phyloP scores from a whole-genome alignment of 2,329 filamentous ascomycete species.

The Elsinoe necatrix region DNA sequence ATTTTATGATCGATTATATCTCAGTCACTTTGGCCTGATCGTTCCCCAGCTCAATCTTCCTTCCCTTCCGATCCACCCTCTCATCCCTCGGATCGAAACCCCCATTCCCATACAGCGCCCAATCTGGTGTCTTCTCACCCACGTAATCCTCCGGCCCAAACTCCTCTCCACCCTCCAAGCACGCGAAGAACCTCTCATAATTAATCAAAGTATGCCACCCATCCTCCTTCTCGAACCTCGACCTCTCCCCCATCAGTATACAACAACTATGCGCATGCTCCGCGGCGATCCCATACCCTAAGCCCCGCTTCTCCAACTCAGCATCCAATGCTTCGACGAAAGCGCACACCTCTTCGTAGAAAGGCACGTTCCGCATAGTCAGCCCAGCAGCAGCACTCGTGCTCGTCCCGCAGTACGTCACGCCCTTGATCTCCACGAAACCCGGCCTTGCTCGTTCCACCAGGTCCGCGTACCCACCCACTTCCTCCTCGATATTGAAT shows the following conservation, averaged over 20 bases:
- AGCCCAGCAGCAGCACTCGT: conserved; percentile 76
- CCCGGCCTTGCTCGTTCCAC: conserved; percentile 79
- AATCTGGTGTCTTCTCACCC: conserved; percentile 74
- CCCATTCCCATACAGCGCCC: conserved; percentile 90
- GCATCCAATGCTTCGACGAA: conserved; percentile 70
- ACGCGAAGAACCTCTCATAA: conserved; percentile 78
- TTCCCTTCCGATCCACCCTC: conserved; percentile 76
- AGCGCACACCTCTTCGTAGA: conserved; percentile 79
- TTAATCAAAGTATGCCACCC: conserved; percentile 91
- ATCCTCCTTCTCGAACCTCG: conserved; percentile 65
- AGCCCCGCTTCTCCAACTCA: conserved; percentile 59
- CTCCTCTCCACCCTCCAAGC: conserved; percentile 57
- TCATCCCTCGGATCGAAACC: conserved; percentile 89
- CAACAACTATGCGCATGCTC: conserved; percentile 96
- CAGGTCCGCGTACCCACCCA: conserved; percentile 78
- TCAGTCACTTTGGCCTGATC: neutral
- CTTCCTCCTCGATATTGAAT: conserved; percentile 95
- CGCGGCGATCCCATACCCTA: conserved; percentile 83
- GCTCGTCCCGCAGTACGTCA: conserved; percentile 90
- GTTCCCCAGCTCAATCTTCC: neutral
- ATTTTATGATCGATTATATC: neutral
- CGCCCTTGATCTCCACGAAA: conserved; percentile 92
- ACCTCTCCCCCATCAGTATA: conserved; percentile 67
- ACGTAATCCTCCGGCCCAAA: conserved; percentile 90
- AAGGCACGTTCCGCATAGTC: conserved; percentile 96